phyloP scores from a whole-genome alignment of 768 basidiomycete genomes.

The Boletellus ananas region DNA sequence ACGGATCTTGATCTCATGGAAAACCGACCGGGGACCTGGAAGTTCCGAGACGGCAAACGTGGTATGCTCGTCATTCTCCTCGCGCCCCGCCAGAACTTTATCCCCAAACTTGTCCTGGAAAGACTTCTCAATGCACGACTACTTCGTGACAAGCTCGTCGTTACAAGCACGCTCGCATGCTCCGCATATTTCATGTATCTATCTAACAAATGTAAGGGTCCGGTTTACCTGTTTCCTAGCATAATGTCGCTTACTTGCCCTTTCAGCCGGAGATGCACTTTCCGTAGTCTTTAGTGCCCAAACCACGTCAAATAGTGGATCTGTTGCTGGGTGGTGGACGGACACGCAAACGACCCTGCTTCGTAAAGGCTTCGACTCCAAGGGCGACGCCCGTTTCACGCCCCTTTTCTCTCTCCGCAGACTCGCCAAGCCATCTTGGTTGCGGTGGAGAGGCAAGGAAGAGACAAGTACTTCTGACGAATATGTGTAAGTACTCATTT shows the following conservation, averaged over 20 bases:
- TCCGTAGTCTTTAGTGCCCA: constrained; percentile 6
- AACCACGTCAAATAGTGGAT: neutral
- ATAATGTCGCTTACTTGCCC: neutral
- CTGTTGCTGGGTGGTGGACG: constrained; percentile 3
- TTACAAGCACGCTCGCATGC: constrained; percentile 23
- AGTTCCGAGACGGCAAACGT: constrained; percentile 20
- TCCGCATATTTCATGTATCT: constrained; percentile 26
- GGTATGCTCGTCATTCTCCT: constrained; percentile 29
- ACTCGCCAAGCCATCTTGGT: neutral
- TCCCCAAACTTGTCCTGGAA: neutral
- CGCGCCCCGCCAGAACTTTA: constrained; percentile 17
- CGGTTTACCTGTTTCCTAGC: neutral
- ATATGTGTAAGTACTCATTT: constrained; percentile 2
- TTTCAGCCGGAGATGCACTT: constrained; percentile 7
- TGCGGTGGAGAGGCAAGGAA: constrained; percentile 1
- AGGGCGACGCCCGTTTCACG: constrained; percentile 1
- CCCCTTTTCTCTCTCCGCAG: constrained; percentile 7
- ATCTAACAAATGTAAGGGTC: constrained; percentile 12
- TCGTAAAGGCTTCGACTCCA: neutral
- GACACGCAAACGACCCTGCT: neutral
- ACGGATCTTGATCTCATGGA: neutral
- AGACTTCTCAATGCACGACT: constrained; percentile 5
- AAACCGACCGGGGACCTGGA: constrained; percentile 21
- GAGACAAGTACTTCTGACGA: neutral
- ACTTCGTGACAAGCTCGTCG: constrained; percentile 21